A percentile compares a stretch with the other conserved stretches of the same genome.
Conservation (phyloP, 2,329 filamentous ascomycete species). For the Phialophora chinensis region DNA sequence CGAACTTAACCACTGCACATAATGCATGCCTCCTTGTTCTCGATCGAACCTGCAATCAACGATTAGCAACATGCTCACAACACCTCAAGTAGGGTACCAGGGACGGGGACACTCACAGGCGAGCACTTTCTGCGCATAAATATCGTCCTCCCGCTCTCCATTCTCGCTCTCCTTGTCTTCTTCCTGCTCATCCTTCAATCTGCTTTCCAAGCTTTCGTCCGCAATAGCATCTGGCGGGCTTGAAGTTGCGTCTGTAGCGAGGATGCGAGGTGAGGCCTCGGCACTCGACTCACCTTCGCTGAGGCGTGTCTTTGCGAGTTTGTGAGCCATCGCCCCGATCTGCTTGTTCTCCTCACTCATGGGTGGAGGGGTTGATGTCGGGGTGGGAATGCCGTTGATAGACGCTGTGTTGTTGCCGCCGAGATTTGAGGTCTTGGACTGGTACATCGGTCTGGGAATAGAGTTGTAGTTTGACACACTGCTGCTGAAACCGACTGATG, state of each 20-base stretch:
- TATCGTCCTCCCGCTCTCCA: constrained; percentile 81
- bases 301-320: constrained; percentile 59
- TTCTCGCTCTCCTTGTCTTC: constrained; percentile 76
- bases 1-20: constrained; percentile 88
- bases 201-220: constrained; percentile 64
- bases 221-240: constrained; percentile 57
- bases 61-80: constrained; percentile 4
- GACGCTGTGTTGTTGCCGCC: constrained; percentile 47
- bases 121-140: constrained; percentile 91
- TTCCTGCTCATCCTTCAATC: constrained; percentile 62
- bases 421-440: constrained; percentile 54
- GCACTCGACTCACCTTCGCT: constrained; percentile 73
- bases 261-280: constrained; percentile 73
- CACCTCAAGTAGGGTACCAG: neutral
- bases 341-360: constrained; percentile 59
- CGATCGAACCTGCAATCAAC: constrained; percentile 75
- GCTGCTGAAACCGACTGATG: constrained; percentile 63
- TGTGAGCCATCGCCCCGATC: constrained; percentile 53
- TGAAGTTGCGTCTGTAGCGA: constrained; percentile 71
- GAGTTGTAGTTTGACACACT: constrained; percentile 55
- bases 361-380: constrained; percentile 70
- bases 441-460: constrained; percentile 71
- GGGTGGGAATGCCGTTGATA: constrained; percentile 70
- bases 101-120: constrained; percentile 68
- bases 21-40: constrained; percentile 90